Base-by-base conservation (phyloP, 192 early-diverging fungal genomes). In the Entophlyctis luteolus region DNA sequence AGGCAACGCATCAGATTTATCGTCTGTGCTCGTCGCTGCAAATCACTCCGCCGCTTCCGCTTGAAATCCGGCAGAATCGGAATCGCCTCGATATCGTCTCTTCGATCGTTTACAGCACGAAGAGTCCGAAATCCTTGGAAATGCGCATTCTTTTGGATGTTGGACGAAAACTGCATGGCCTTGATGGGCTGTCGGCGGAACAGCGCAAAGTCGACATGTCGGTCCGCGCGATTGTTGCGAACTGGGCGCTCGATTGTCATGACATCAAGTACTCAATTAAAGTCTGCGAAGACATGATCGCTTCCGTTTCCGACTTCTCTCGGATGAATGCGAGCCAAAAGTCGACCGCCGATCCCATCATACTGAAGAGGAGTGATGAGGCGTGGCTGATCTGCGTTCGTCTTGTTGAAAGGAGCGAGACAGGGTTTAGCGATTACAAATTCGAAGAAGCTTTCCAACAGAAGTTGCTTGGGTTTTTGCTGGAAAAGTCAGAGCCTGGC, bases 1-100 rank as follows among this genome's bases (percentile, higher is more conserved):
- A 91, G 52, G 90, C 87, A 4, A 88, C 87, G 0, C 80, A 88
- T 72, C 77, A 77, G 27, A 73, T 90, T 29, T 81, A 77, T 4
- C 77, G 76, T 3, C 36, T 67, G 18, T 83, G 80, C 50, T 83
- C 29, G 23, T 68, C 58, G 39, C 71, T 79, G 8, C 79, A 77
- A 6, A 77, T 80, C 4, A 58, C 70, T 5, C 62, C 68, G 5
- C 78, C 89, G n/a, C 77, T 88, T 28, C 90, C 90, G 1, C 81
- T 91, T 37, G 88, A 91, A 71, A 81, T 91, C 33, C 76, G 89
- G n/a, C 74, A 83, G 18, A 74, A 79, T 2, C 60, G 76, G 38
- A 72, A 91, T 55, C 83, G 83, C 16, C 62, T 91, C 1, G 78
- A 81, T 2, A 68, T 91, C 14, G 82, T 91, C 12, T 70, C 78